Percentiles rank a stretch among this genome's conserved stretches.
phyloP scores from a whole-genome alignment of 2,329 filamentous ascomycete genomes.

The Hirsutella thompsonii region DNA sequence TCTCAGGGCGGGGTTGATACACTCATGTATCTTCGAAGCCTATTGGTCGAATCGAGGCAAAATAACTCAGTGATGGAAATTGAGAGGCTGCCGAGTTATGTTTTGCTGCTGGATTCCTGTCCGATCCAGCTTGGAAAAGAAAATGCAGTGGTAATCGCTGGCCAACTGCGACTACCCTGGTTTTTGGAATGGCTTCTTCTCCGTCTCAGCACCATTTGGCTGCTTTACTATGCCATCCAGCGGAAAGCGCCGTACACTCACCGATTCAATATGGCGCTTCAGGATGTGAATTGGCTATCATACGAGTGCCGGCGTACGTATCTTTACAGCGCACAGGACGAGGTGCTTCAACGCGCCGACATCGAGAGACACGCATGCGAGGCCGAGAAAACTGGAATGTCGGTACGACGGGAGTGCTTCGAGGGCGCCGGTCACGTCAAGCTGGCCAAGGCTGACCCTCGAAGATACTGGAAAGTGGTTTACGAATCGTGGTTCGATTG shows the following conservation, averaged over 20 bases:
- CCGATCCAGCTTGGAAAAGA: conserved; percentile 30
- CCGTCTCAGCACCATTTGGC: conserved; percentile 18
- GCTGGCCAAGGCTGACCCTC: conserved; percentile 29
- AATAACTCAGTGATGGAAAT: conserved; percentile 4
- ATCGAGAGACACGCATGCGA: conserved; percentile 33
- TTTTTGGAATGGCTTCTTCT: conserved; percentile 21
- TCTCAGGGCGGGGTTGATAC: conserved; percentile 38
- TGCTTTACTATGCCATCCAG: conserved; percentile 17
- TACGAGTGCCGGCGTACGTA: conserved; percentile 34
- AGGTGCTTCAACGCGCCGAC: conserved; percentile 30
- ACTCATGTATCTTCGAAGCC: conserved; percentile 19
- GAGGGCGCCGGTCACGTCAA: conserved; percentile 35
- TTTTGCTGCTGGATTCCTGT: conserved; percentile 33
- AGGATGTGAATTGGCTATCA: conserved; percentile 16
- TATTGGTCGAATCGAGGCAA: conserved; percentile 6
- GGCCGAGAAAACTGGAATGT: conserved; percentile 25
- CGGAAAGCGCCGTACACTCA: conserved; percentile 17
- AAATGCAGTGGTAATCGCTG: conserved; percentile 25
- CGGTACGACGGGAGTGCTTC: conserved; percentile 32
- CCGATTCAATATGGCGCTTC: conserved; percentile 23
- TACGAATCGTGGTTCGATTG: conserved; percentile 29
- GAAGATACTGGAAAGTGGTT: conserved; percentile 37
- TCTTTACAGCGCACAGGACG: conserved; percentile 35
- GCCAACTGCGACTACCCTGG: conserved; percentile 19
- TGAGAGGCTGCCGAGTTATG: conserved; percentile 23